Percentiles rank a stretch among this genome's conserved stretches.
Conservation (phyloP, 257 asterid genomes). For the Solanum chiquidenum region DNA sequence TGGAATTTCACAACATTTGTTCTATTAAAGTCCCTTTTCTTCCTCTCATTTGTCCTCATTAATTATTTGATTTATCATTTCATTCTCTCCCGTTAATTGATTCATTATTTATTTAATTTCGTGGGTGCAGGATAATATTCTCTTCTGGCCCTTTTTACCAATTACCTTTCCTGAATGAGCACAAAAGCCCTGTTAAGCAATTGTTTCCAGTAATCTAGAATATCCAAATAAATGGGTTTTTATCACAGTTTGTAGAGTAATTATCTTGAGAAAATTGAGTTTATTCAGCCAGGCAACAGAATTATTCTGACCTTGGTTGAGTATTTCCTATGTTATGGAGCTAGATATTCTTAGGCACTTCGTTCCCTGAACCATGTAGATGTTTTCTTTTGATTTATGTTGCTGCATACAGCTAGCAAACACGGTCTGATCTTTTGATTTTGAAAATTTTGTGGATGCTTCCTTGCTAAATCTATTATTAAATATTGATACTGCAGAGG, state of each 20-base stretch:
- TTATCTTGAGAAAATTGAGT: background rate
- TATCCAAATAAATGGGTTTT: background rate
- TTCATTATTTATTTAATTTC: background rate
- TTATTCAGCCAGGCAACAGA: background rate
- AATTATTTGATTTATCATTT: background rate
- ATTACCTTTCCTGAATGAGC: background rate
- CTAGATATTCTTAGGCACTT: background rate
- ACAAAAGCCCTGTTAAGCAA: background rate
- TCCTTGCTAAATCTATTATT: background rate
- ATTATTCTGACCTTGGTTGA: background rate
- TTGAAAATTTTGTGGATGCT: background rate
- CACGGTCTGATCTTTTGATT: background rate
- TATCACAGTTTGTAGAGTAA: background rate
- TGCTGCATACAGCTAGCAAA: background rate
- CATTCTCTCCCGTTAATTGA: background rate
- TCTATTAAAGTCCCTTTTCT: background rate
- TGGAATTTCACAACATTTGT: background rate
- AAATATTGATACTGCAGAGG: constrained; percentile 35
- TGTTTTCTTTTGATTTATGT: background rate
- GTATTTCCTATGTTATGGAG: background rate
- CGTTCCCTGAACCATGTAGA: background rate
- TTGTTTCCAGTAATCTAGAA: background rate
- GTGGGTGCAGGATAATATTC: background rate
- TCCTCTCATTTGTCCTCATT: background rate
- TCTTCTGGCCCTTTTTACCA: background rate